Conservation (phyloP, 306 rosid species). For the Dicorynia guianensis region DNA sequence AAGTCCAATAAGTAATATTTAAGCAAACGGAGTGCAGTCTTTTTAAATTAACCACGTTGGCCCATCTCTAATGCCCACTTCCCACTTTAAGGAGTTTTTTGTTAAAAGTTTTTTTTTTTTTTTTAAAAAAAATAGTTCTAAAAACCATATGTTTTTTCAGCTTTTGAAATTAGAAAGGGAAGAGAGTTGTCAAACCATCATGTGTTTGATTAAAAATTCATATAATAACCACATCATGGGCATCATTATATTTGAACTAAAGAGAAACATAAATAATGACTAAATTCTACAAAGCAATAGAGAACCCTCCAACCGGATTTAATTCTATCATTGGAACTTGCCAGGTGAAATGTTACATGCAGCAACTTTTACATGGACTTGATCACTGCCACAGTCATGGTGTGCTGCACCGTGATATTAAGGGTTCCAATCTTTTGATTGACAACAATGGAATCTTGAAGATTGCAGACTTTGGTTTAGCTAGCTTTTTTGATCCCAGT, state of each 20-base stretch:
- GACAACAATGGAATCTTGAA: constrained; percentile 84
- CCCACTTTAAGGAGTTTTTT: too few relatives aligned
- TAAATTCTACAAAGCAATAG: constrained; percentile 7
- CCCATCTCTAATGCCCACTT: too few relatives aligned
- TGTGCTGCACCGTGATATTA: constrained; percentile 89
- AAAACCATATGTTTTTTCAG: too few relatives aligned
- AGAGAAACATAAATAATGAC: constrained; percentile 3
- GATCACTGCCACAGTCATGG: constrained; percentile 91
- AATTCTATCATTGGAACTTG: constrained; percentile 47
- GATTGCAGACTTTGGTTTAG: constrained; percentile 93
- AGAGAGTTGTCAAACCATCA: too few relatives aligned
- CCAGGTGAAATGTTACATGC: constrained; percentile 96
- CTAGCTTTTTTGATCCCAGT: constrained; percentile 80
- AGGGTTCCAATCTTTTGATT: constrained; percentile 93
- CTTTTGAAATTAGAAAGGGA: too few relatives aligned
- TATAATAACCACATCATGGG: too few relatives aligned
- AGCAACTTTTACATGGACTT: constrained; percentile 84
- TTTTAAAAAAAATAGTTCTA: too few relatives aligned
- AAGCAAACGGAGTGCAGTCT: too few relatives aligned
- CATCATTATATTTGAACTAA: neutral
- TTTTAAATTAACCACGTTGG: too few relatives aligned
- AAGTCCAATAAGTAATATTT: too few relatives aligned
- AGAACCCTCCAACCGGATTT: neutral
- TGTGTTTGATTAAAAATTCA: too few relatives aligned
- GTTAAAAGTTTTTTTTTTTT: too few relatives aligned